A percentile compares a stretch with the other conserved stretches of the same genome.
phyloP scores from a whole-genome alignment of 2,329 filamentous ascomycete species.

The Fusarium sp. region DNA sequence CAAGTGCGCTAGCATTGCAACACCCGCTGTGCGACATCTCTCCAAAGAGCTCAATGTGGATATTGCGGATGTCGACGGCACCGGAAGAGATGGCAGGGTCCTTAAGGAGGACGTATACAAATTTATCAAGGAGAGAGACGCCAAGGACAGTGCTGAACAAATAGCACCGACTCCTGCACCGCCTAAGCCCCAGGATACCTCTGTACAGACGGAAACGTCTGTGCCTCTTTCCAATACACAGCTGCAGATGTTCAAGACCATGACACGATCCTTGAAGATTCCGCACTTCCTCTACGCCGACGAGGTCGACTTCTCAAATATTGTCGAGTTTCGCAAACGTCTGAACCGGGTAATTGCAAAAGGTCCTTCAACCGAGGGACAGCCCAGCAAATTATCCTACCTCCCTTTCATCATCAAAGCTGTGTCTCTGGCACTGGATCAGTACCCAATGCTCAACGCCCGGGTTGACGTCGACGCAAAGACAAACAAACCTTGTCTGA shows the following conservation, averaged over 20 bases:
- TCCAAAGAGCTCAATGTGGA: conserved; percentile 82
- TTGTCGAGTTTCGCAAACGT: conserved; percentile 77
- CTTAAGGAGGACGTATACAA: conserved; percentile 90
- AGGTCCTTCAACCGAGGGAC: conserved; percentile 57
- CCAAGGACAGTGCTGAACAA: conserved; percentile 42
- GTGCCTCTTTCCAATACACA: conserved; percentile 81
- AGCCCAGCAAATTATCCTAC: conserved; percentile 79
- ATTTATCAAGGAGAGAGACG: conserved; percentile 68
- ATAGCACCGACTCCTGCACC: conserved; percentile 40
- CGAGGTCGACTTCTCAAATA: conserved; percentile 82
- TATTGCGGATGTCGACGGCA: conserved; percentile 82
- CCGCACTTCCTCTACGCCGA: conserved; percentile 97
- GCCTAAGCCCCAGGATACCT: conserved; percentile 40
- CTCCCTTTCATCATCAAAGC: conserved; percentile 97
- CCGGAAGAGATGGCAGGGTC: conserved; percentile 90
- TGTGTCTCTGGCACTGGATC: conserved; percentile 82
- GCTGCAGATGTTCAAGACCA: conserved; percentile 94
- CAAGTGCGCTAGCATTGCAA: conserved; percentile 81
- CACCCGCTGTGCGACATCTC: conserved; percentile 90
- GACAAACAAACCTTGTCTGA: conserved; percentile 75
- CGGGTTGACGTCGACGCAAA: conserved; percentile 72
- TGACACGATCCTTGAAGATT: conserved; percentile 91
- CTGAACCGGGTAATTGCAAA: conserved; percentile 73
- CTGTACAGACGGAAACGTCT: conserved; percentile 73
- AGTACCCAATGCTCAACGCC: conserved; percentile 88